Conservation (phyloP, 352 stramenopile species). For the Pseudoperonospora humuli region DNA sequence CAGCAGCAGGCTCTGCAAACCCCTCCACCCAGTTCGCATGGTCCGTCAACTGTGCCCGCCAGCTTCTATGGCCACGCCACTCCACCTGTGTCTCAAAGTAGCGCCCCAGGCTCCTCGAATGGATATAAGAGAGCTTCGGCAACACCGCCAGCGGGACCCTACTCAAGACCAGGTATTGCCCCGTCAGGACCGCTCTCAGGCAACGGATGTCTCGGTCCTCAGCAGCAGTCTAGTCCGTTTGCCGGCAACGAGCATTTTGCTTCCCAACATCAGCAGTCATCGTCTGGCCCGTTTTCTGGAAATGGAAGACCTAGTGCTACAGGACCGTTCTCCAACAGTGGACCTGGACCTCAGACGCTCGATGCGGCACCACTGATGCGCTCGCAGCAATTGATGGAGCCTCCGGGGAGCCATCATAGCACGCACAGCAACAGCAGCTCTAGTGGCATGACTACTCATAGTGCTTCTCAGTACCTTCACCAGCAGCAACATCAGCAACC, state of each 20-base stretch:
- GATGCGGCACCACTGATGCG: constrained; percentile 7
- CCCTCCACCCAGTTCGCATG: constrained; percentile 13
- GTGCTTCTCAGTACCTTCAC: constrained; percentile 6
- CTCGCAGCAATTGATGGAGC: constrained; percentile 25
- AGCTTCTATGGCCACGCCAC: constrained; percentile 21
- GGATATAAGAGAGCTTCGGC: constrained; percentile 16
- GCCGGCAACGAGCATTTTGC: constrained; percentile 17
- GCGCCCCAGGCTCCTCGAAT: constrained; percentile 15
- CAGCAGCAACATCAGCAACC: constrained; percentile 15
- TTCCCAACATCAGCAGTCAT: constrained; percentile 14
- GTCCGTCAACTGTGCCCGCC: constrained; percentile 8
- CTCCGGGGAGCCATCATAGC: constrained; percentile 29
- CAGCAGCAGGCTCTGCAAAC: constrained; percentile 21
- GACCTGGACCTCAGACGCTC: constrained; percentile 9
- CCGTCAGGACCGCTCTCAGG: constrained; percentile 17
- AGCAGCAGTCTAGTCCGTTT: constrained; percentile 18
- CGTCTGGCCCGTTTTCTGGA: constrained; percentile 22
- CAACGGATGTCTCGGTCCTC: constrained; percentile 13
- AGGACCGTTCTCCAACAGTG: constrained; percentile 16
- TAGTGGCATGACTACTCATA: constrained; percentile 8
- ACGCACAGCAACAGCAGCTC: constrained; percentile 21
- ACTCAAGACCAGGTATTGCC: constrained; percentile 6
- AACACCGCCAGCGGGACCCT: constrained; percentile 6
- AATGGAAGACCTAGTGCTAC: constrained; percentile 13
- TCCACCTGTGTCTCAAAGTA: constrained; percentile 23